Conservation (phyloP, 2,329 filamentous ascomycete species). For the Penicillium sp. region DNA sequence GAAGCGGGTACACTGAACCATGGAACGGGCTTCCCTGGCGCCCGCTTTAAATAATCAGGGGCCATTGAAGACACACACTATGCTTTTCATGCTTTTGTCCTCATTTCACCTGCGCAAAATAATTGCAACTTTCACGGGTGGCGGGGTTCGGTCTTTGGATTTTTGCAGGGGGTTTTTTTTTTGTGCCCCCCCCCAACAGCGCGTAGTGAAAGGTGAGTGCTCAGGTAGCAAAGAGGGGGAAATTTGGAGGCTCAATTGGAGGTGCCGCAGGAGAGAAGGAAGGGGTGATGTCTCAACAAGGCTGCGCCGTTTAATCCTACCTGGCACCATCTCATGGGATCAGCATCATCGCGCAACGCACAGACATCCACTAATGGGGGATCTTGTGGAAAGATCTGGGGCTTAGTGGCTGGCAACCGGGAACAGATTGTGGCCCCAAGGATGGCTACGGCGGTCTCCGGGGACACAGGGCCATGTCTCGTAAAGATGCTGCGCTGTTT, state of each 20-base stretch:
- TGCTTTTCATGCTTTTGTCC: neutral
- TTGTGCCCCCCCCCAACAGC: constrained; percentile 23
- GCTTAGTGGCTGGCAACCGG: constrained; percentile 13
- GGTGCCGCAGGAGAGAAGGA: constrained; percentile 17
- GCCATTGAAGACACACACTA: constrained; percentile 1
- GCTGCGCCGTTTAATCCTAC: constrained; percentile 20
- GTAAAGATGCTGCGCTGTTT: constrained; percentile 3
- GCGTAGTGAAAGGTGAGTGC: constrained; percentile 16
- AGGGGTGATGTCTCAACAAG: constrained; percentile 23
- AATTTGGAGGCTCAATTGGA: constrained; percentile 7
- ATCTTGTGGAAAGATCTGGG: constrained; percentile 22
- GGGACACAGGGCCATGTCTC: neutral
- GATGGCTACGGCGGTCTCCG: constrained; percentile 2
- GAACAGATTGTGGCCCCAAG: neutral
- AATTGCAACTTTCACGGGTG: neutral
- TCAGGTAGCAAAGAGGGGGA: constrained; percentile 7
- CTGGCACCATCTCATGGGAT: constrained; percentile 18
- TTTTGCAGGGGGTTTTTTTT: neutral
- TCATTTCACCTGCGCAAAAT: constrained; percentile 3
- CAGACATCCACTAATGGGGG: constrained; percentile 21
- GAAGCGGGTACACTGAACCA: constrained; percentile 36
- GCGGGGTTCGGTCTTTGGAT: neutral
- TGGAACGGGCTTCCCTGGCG: constrained; percentile 25
- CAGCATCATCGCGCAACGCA: constrained; percentile 22
- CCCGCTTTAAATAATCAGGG: constrained; percentile 30